These are phyloP conservation scores for Thraustotheca clavata DNA, from an alignment of 352 stramenopile species.

Conservation along the genomic window DNA sequence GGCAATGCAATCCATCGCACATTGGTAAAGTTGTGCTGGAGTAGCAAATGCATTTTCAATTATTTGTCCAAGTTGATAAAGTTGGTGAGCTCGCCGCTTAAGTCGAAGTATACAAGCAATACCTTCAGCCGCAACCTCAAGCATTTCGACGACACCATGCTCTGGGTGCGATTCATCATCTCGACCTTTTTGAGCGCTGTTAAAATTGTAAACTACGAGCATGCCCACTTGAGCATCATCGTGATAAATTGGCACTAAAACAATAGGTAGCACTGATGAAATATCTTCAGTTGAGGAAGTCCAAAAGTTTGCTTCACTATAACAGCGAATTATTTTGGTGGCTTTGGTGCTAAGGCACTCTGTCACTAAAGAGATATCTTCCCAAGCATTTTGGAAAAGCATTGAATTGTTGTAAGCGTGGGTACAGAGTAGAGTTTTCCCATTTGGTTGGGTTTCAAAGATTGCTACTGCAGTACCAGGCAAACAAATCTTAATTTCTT, in stretches of 20 bases:
- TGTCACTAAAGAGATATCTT: background rate
- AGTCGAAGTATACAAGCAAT: conserved; percentile 48
- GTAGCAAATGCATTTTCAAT: conserved; percentile 37
- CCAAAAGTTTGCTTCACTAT: too few relatives aligned
- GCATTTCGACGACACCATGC: conserved; percentile 43
- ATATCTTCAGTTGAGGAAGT: too few relatives aligned
- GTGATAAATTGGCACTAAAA: conserved; percentile 57
- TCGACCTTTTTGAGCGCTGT: conserved; percentile 43
- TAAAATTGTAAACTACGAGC: conserved; percentile 51
- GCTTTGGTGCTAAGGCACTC: conserved; percentile 21
- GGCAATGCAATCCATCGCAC: conserved; percentile 34
- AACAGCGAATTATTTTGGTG: conserved; percentile 30
- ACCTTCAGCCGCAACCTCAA: conserved; percentile 31
- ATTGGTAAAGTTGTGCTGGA: conserved; percentile 39
- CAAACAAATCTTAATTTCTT: conserved; percentile 39
- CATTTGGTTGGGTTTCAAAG: conserved; percentile 40
- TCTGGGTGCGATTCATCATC: conserved; percentile 54
- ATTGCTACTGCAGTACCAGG: conserved; percentile 50
- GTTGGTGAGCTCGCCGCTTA: conserved; percentile 41
- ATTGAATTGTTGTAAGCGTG: conserved; percentile 40
- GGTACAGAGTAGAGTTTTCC: conserved; percentile 38
- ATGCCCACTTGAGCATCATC: conserved; percentile 54
- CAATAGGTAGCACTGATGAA: conserved; percentile 33
- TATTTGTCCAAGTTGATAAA: conserved; percentile 38
- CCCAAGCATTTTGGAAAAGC: background rate